Percentiles rank a stretch among this genome's conserved stretches.
Evolutionary conservation across 2,329 filamentous ascomycete species (phyloP).

Genomic region (Aspergillus sp.): DNA sequence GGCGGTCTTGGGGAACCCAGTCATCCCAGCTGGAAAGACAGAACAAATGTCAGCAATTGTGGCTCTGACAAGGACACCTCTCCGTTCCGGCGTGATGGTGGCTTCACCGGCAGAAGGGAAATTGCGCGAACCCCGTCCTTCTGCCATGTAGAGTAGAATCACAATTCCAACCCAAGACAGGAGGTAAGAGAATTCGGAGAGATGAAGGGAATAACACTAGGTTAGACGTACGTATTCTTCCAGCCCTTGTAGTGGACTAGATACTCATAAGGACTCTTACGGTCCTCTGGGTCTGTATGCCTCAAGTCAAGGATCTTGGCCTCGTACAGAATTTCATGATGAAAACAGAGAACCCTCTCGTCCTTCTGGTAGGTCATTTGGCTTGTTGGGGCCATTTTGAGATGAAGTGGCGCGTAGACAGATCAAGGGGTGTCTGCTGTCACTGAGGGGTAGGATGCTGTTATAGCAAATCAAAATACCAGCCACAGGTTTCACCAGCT

Average conservation of each 20-base stretch:
- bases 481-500: not conserved
- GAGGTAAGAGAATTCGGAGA: not conserved
- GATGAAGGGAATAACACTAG: constrained; percentile 15
- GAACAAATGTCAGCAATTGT: constrained; percentile 16
- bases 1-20: constrained; percentile 91
- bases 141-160: not conserved
- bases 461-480: not conserved
- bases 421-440: not conserved
- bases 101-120: constrained; percentile 3
- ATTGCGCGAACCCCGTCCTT: not conserved
- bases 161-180: not conserved
- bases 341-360: constrained; percentile 94
- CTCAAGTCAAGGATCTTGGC: constrained; percentile 87
- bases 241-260: constrained; percentile 98
- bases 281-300: constrained; percentile 62
- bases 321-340: constrained; percentile 95
- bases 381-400: constrained; percentile 60
- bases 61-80: not conserved
- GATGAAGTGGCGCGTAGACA: not conserved
- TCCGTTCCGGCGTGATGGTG: not conserved
- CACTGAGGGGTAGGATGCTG: constrained; percentile 1
- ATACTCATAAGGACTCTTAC: constrained; percentile 78
- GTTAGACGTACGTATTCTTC: constrained; percentile 80
- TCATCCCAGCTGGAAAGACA: constrained; percentile 76
- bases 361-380: constrained; percentile 67